phyloP scores from a whole-genome alignment of 1,139 yeast species.

The Pichia sp. region DNA sequence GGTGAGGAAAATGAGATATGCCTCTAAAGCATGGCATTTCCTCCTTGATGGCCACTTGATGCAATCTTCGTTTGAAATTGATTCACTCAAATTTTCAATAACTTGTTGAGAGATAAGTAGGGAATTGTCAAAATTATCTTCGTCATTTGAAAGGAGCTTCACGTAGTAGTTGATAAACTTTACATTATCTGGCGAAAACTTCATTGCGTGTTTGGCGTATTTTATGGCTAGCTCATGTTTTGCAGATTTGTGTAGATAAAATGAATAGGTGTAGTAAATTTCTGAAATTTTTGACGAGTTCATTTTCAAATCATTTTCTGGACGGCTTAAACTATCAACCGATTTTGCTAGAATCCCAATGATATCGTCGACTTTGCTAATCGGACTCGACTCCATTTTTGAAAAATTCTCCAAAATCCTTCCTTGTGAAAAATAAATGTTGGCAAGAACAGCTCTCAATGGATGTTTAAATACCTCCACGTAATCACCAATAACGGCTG shows the following conservation, averaged over 20 bases:
- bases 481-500: constrained; percentile 18
- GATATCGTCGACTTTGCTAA: constrained; percentile 14
- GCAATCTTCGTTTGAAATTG: constrained; percentile 24
- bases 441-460: constrained; percentile 18
- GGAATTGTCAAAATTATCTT: constrained; percentile 43
- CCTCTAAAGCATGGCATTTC: constrained; percentile 59
- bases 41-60: constrained; percentile 33
- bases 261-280: constrained; percentile 35
- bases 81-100: constrained; percentile 25
- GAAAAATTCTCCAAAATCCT: constrained; percentile 22
- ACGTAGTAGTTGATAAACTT: constrained; percentile 52
- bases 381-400: constrained; percentile 17
- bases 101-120: constrained; percentile 43
- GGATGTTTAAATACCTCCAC: constrained; percentile 6
- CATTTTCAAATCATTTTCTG: neutral
- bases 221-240: constrained; percentile 34
- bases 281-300: constrained; percentile 3
- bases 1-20: constrained; percentile 73
- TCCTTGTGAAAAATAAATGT: constrained; percentile 20
- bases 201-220: constrained; percentile 37
- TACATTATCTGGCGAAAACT: constrained; percentile 38
- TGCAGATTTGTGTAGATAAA: constrained; percentile 34
- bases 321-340: constrained; percentile 1
- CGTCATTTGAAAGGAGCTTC: constrained; percentile 48
- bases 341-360: constrained; percentile 16